Evolutionary conservation across 2,329 filamentous ascomycete genomes (phyloP).

Genomic region (Diaporthe sp.): DNA sequence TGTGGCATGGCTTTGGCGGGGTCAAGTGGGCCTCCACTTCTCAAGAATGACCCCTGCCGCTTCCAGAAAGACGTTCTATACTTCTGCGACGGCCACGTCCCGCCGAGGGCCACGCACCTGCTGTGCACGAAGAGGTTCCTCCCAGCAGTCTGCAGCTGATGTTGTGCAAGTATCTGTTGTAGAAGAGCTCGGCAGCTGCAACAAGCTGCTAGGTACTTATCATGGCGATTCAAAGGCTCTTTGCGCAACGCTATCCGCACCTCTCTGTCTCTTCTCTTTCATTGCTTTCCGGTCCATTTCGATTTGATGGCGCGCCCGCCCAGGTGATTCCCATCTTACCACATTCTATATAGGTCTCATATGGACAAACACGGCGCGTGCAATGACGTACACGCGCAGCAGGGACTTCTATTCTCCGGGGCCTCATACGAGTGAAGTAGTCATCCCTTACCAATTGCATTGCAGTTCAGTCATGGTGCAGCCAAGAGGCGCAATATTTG

Average conservation of each 20-base stretch:
- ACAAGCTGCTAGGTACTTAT: neutral
- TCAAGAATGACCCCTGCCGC: neutral
- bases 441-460: constrained; percentile 36
- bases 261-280: neutral
- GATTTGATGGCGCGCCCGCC: neutral
- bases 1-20: neutral
- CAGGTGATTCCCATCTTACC: neutral
- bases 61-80: neutral
- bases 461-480: constrained; percentile 11
- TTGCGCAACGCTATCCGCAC: no score
- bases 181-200: neutral
- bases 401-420: constrained; percentile 11
- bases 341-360: neutral
- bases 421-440: neutral
- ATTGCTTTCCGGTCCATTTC: neutral
- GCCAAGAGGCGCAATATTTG: constrained; percentile 22
- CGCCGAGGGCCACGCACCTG: neutral
- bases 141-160: neutral
- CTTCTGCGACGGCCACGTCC: neutral
- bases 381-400: neutral
- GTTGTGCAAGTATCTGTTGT: neutral
- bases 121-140: neutral
- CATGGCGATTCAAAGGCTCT: no score
- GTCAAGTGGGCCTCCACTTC: neutral
- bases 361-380: neutral